Evolutionary conservation across 1,284 basidiomycete species (phyloP).

Genomic region (Trametes sp.): DNA sequence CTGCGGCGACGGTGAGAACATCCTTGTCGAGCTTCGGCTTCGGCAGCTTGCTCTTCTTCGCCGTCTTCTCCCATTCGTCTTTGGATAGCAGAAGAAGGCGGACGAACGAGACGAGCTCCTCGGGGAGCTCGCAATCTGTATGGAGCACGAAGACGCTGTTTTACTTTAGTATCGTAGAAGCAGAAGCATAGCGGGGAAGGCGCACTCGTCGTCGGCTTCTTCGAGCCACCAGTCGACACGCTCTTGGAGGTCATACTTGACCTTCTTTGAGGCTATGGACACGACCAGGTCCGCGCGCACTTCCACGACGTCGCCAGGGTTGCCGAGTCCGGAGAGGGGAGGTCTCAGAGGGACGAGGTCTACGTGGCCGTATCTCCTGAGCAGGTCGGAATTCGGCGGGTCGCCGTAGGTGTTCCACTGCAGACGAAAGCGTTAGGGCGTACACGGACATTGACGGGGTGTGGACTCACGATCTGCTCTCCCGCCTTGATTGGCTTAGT

Average conservation of each 20-base stretch:
- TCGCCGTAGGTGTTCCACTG: constrained; percentile 98
- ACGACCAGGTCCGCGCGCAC: constrained; percentile 84
- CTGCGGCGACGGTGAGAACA: constrained; percentile 53
- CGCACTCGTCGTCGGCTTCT: constrained; percentile 90
- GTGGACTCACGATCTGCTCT: constrained; percentile 82
- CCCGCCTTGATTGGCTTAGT: constrained; percentile 80
- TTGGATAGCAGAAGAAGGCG: constrained; percentile 70
- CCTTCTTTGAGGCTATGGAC: constrained; percentile 47
- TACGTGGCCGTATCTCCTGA: constrained; percentile 94
- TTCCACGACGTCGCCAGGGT: constrained; percentile 90
- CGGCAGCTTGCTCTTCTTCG: constrained; percentile 79
- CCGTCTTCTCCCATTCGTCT: constrained; percentile 70
- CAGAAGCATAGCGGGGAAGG: constrained; percentile 25
- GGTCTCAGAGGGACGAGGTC: constrained; percentile 71
- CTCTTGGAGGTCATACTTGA: constrained; percentile 48
- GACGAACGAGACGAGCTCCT: constrained; percentile 73
- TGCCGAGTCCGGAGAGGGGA: constrained; percentile 56
- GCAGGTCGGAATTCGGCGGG: constrained; percentile 92
- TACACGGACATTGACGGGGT: not conserved
- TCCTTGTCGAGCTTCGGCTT: constrained; percentile 69
- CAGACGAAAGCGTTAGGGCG: not conserved
- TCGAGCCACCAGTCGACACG: constrained; percentile 93
- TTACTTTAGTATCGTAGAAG: constrained; percentile 3
- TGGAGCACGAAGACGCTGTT: constrained; percentile 69
- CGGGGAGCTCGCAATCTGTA: constrained; percentile 63